These are phyloP conservation scores for Stemphylium beticola DNA, from an alignment of 2,329 filamentous ascomycete species.

Conservation along the genomic window DNA sequence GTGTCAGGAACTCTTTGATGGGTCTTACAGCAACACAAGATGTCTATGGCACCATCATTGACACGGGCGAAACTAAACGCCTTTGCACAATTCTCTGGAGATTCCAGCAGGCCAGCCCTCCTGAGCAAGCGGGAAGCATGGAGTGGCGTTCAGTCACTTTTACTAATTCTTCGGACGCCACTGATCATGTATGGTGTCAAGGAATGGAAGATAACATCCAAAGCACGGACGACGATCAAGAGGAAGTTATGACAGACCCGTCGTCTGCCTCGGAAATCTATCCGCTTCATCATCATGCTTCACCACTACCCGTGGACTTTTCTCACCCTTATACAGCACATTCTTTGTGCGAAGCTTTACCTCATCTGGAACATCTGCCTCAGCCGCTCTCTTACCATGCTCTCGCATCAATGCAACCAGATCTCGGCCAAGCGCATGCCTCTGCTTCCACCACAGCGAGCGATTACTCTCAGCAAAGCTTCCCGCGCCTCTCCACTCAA, in stretches of 20 bases:
- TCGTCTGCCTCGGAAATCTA: slow-evolving; percentile 2
- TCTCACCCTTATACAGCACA: slow-evolving; percentile 8
- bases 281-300: slow-evolving; percentile 23
- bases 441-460: slow-evolving; percentile 25
- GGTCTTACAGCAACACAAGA: slow-evolving; percentile 53
- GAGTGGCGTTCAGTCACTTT: slow-evolving; percentile 46
- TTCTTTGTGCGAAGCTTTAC: slow-evolving; percentile 23
- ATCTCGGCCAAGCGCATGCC: slow-evolving; percentile 31
- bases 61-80: slow-evolving; percentile 30
- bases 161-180: not conserved
- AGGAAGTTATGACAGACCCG: not conserved
- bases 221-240: not conserved
- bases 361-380: slow-evolving; percentile 19
- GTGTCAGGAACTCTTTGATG: slow-evolving; percentile 41
- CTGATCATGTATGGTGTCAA: slow-evolving; percentile 25
- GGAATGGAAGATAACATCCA: slow-evolving; percentile 15
- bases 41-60: slow-evolving; percentile 44
- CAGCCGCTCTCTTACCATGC: slow-evolving; percentile 37
- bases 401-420: slow-evolving; percentile 28
- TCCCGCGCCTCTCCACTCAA: slow-evolving; percentile 30
- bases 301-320: slow-evolving; percentile 22
- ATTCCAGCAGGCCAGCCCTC: slow-evolving; percentile 40
- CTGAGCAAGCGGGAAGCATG: slow-evolving; percentile 38
- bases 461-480: slow-evolving; percentile 36
- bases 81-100: slow-evolving; percentile 49